phyloP scores from a whole-genome alignment of 176 grass and related monocot genomes.

The Zea mays region Zm-B73-REFERENCE-NAM-5.0 NC_050102.1:144879001-144879500 shows the following conservation, averaged over 20 bases:
- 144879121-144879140: neutral
- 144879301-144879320: too few species aligned
- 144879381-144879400: neutral
- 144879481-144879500: neutral
- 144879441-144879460: conserved; percentile 1
- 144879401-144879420: neutral
- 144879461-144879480: conserved; percentile 11
- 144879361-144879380: neutral
- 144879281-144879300: too few species aligned
- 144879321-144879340: too few species aligned
- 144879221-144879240: too few species aligned
- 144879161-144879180: too few species aligned
- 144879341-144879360: too few species aligned
- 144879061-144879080: conserved; percentile 22
- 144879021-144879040: conserved; percentile 1
- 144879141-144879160: too few species aligned
- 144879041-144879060: neutral
- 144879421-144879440: neutral
- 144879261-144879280: too few species aligned
- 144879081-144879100: neutral
- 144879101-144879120: neutral
- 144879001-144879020: neutral
- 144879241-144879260: too few species aligned
- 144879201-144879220: too few species aligned
- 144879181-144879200: too few species aligned